Evolutionary conservation across 495 filamentous ascomycete genomes (phyloP).

Genomic region (Delitschia confertaspora): DNA sequence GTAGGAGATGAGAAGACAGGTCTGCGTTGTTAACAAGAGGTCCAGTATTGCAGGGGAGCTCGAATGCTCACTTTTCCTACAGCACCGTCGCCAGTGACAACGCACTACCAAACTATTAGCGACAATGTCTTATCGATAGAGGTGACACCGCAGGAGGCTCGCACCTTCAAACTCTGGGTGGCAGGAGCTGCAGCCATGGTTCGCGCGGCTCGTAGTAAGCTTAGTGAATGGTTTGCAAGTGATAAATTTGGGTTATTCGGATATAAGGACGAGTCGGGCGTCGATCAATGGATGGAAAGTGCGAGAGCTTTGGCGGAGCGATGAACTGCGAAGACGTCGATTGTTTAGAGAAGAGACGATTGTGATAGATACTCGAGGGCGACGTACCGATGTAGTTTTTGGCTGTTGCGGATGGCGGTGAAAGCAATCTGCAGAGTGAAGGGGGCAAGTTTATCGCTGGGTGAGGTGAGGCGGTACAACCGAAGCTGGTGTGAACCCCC

Average conservation of each 20-base stretch:
- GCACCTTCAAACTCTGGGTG: conserved; percentile 69
- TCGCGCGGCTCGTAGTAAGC: neutral
- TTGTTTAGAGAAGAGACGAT: too few relatives aligned
- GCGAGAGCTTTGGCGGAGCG: neutral
- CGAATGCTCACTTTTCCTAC: conserved; percentile 73
- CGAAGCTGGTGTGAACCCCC: too few relatives aligned
- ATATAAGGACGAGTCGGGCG: neutral
- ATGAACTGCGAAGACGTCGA: too few relatives aligned
- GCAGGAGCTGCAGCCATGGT: conserved; percentile 56
- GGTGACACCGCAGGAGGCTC: neutral
- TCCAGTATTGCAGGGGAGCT: conserved; percentile 14
- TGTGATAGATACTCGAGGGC: too few relatives aligned
- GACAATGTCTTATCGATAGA: neutral
- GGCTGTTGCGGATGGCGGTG: conserved; percentile 1
- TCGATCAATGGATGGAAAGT: too few relatives aligned
- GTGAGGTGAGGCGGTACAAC: conserved; percentile 17
- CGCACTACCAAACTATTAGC: conserved; percentile 55
- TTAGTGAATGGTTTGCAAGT: too few relatives aligned
- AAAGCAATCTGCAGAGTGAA: conserved; percentile 9
- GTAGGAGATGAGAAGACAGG: conserved; percentile 97
- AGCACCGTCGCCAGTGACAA: conserved; percentile 97
- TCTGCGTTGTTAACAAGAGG: conserved; percentile 59
- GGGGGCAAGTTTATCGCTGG: conserved; percentile 18
- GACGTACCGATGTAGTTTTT: conserved; percentile 8
- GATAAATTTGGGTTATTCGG: too few relatives aligned